Base-by-base conservation (phyloP, 345 rosid species). In the Aquilaria malaccensis region DNA sequence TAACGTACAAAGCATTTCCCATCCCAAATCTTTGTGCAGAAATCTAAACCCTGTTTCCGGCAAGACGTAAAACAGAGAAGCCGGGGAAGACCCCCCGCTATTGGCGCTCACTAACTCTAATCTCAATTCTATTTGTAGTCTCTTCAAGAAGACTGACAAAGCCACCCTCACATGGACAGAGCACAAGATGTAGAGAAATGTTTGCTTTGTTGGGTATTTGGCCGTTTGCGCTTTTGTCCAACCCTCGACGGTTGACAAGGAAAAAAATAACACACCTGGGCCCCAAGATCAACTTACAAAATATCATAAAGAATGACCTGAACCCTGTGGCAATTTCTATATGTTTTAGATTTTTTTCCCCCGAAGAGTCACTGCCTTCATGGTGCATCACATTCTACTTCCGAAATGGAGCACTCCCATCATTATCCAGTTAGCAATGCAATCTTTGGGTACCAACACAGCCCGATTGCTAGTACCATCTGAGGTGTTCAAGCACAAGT, bases 191-290 rank as follows among this genome's bases (percentile, higher is more conserved):
- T 67, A 43, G 61, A 60, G 59, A 53, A 59, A 56, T 72, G 54
- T 32, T 32, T 14, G n/a, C 33, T 49, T 22, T 33, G 48, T 11
- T 72, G 33, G 76, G 74, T 50, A 56, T 70, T 83, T 76, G 83
- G 79, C 79, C 52, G 73, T 64, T 77, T 73, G 66, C 65, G 75
- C 69, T 66, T 73, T 75, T 73, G 80, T 74, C 77, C 70, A 74
- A 70, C 57, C 54, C 59, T 29, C 32, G 30, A 43, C 30, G 41
- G 51, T 52, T 55, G 29, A 59, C 33, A 33, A n/a, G 41, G 11
- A 52, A 33, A 22, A 22, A 22, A 22, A 22, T 1, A 0, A 22
- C 22, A 22, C 1, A 22, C 22, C 22, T 22, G 22, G 22, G 22
- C 22, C 22, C 22, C 22, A 22, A 22, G 22, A 22, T 22, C 0